Evolutionary conservation across 1,284 basidiomycete genomes (phyloP).

Genomic region (Ustilago xerochloae): DNA sequence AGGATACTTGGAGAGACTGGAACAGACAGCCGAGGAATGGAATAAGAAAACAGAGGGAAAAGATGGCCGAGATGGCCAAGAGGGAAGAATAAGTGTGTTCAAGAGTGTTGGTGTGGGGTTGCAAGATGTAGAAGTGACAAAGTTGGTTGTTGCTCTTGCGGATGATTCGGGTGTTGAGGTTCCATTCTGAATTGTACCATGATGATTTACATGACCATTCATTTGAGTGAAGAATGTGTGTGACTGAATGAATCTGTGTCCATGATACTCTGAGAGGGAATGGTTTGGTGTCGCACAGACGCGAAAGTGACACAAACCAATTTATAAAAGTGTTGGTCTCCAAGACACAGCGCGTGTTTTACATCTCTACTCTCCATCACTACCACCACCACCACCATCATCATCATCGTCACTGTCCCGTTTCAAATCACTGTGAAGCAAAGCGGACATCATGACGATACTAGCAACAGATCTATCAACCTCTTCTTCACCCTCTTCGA

Average conservation of each 20-base stretch:
- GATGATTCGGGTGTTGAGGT: conserved; percentile 1
- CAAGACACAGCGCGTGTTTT: not conserved
- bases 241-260: too few relatives aligned
- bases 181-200: conserved; percentile 2
- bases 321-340: conserved; percentile 1
- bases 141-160: conserved; percentile 8
- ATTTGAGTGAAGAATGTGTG: not conserved
- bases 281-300: too few relatives aligned
- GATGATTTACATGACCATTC: not conserved
- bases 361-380: not conserved
- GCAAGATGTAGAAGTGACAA: conserved; percentile 37
- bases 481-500: not conserved
- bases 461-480: not conserved
- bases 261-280: too few relatives aligned
- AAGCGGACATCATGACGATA: not conserved
- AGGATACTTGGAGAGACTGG: conserved; percentile 1
- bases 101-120: conserved; percentile 39
- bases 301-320: conserved; percentile 1
- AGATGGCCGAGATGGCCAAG: too few relatives aligned
- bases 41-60: not conserved
- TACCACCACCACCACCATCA: not conserved
- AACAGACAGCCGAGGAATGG: not conserved
- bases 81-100: conserved; percentile 19
- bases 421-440: not conserved
- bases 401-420: not conserved